Evolutionary conservation across 2,329 filamentous ascomycete species (phyloP).

Genomic region (Calonectria hongkongensis): DNA sequence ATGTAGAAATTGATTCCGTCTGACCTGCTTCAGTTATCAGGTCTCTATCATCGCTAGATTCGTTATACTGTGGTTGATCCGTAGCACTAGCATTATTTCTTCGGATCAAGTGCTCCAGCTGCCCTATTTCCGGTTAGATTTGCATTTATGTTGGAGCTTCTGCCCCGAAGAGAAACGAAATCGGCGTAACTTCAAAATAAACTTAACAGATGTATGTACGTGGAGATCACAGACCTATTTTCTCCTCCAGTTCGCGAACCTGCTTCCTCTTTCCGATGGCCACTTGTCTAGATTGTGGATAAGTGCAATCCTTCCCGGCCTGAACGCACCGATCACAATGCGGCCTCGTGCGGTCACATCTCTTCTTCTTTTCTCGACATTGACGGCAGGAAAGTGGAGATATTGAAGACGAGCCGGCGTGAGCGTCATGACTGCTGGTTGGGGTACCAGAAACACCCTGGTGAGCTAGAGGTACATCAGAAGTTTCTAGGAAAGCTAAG

Average conservation of each 20-base stretch:
- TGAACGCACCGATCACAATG: conserved; percentile 6
- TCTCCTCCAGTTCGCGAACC: conserved; percentile 12
- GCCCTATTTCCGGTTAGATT: not conserved
- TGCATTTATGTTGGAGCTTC: too few relatives aligned
- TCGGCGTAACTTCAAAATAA: too few relatives aligned
- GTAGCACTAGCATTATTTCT: not conserved
- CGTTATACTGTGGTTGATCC: not conserved
- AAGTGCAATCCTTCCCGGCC: not conserved
- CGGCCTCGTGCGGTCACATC: not conserved
- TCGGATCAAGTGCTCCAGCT: conserved; percentile 2
- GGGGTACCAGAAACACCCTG: not conserved
- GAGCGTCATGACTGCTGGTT: not conserved
- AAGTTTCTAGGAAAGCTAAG: not conserved
- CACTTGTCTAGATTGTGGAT: conserved; percentile 8
- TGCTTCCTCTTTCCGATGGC: conserved; percentile 11
- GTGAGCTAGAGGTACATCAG: not conserved
- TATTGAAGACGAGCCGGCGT: not conserved
- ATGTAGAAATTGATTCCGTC: not conserved
- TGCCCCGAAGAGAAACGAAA: too few relatives aligned
- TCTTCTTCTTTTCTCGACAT: conserved; percentile 14
- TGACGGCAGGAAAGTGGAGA: conserved; percentile 4
- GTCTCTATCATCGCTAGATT: not conserved
- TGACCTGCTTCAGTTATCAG: not conserved
- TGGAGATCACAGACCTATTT: conserved; percentile 11
- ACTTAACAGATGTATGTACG: too few relatives aligned